A percentile compares a stretch with the other conserved stretches of the same genome.
phyloP scores from a whole-genome alignment of 805 yeast species.

The Candida germanica region DNA sequence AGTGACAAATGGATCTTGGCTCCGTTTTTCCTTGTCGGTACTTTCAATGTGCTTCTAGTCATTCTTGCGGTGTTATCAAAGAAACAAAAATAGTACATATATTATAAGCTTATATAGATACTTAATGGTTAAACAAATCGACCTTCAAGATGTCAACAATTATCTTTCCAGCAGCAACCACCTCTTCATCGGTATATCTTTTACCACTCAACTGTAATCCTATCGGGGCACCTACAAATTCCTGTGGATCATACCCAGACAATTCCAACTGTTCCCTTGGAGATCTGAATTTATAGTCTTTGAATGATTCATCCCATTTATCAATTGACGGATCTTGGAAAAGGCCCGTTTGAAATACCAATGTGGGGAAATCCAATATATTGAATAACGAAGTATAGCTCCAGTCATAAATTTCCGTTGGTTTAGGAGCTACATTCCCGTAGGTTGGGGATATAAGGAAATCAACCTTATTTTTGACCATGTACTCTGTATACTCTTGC shows the following conservation, averaged over 20 bases:
- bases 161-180: constrained; percentile 45
- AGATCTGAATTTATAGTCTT: constrained; percentile 33
- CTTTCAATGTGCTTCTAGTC: constrained; percentile 30
- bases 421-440: constrained; percentile 66
- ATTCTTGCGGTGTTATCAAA: neutral
- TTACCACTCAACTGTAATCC: constrained; percentile 51
- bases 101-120: neutral
- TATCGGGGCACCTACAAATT: constrained; percentile 52
- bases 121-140: constrained; percentile 12
- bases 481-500: constrained; percentile 52
- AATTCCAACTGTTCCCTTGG: constrained; percentile 48
- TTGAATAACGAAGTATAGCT: constrained; percentile 77
- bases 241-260: constrained; percentile 44
- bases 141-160: constrained; percentile 26
- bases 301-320: constrained; percentile 37
- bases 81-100: neutral
- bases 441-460: constrained; percentile 66
- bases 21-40: constrained; percentile 55
- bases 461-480: constrained; percentile 56
- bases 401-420: constrained; percentile 67
- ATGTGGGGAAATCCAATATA: constrained; percentile 66
- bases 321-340: constrained; percentile 55
- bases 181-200: constrained; percentile 56
- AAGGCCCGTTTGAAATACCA: constrained; percentile 60
- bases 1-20: constrained; percentile 57